Conservation (phyloP, 2,329 filamentous ascomycete species). For the Arthroderma uncinatum region DNA sequence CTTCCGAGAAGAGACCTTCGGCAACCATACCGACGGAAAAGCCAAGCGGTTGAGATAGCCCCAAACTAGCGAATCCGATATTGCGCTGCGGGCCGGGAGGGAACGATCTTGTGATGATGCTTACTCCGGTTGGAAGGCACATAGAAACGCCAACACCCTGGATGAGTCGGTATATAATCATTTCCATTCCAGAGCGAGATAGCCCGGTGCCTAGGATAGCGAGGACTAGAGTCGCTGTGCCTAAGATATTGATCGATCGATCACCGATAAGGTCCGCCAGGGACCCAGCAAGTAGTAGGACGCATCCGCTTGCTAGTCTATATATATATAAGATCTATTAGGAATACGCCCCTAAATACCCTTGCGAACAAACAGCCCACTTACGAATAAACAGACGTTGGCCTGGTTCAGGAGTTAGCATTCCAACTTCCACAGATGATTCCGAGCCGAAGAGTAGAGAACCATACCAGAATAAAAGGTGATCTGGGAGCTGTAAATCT, state of each 20-base stretch:
- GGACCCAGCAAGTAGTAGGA: conserved; percentile 39
- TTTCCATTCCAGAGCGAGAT: conserved; percentile 25
- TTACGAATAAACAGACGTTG: conserved; percentile 11
- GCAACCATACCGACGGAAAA: conserved; percentile 40
- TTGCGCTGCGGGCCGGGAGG: conserved; percentile 37
- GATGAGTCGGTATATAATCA: conserved; percentile 38
- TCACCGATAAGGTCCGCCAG: conserved; percentile 40
- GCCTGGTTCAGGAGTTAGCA: conserved; percentile 5
- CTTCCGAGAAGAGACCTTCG: conserved; percentile 40
- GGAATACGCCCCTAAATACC: conserved; percentile 1
- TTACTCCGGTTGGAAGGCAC: conserved; percentile 38
- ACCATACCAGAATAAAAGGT: conserved; percentile 11
- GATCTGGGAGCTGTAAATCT: conserved; percentile 23
- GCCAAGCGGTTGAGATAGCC: conserved; percentile 40
- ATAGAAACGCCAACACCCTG: conserved; percentile 37
- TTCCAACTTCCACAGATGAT: not conserved
- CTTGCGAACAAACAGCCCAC: not conserved
- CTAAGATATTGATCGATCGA: conserved; percentile 36
- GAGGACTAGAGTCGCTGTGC: conserved; percentile 32
- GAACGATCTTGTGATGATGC: conserved; percentile 38
- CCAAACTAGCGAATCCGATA: conserved; percentile 41
- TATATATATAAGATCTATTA: conserved; percentile 21
- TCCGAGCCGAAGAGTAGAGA: not conserved
- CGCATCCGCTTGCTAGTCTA: conserved; percentile 31
- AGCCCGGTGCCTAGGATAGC: conserved; percentile 35